Evolutionary conservation across 2,329 filamentous ascomycete species (phyloP).

Genomic region (Fusarium armeniacum): DNA sequence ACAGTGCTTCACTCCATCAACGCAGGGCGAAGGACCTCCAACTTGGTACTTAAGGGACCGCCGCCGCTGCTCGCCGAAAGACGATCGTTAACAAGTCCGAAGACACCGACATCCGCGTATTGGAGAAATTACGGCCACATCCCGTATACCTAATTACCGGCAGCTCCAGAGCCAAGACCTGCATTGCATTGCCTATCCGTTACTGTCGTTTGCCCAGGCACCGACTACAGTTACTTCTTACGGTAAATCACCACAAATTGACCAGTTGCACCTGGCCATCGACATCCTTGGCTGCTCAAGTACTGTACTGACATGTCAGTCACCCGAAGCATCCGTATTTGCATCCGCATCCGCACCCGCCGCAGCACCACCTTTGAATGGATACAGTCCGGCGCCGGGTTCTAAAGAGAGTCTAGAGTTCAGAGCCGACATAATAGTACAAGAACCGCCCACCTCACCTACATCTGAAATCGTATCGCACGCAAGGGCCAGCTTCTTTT

Average conservation of each 20-base stretch:
- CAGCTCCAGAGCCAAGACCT: conserved; percentile 40
- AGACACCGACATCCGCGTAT: conserved; percentile 39
- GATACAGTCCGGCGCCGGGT: conserved; percentile 45
- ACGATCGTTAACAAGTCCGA: conserved; percentile 33
- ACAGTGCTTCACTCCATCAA: conserved; percentile 10
- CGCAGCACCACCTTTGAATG: conserved; percentile 48
- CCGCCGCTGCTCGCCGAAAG: conserved; percentile 32
- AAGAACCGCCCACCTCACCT: conserved; percentile 42
- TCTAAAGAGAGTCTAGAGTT: conserved; percentile 49
- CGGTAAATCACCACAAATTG: conserved; percentile 32
- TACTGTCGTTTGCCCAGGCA: conserved; percentile 35
- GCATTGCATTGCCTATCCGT: conserved; percentile 23
- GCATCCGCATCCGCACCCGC: conserved; percentile 46
- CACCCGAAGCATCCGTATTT: conserved; percentile 49
- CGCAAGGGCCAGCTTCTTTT: conserved; percentile 34
- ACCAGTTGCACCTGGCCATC: conserved; percentile 35
- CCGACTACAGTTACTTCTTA: conserved; percentile 25
- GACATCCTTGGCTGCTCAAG: conserved; percentile 43
- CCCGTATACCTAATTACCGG: conserved; percentile 33
- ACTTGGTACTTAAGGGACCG: conserved; percentile 14
- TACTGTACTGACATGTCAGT: conserved; percentile 47
- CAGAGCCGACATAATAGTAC: conserved; percentile 40
- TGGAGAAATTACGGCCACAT: conserved; percentile 18
- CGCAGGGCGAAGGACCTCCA: conserved; percentile 13
- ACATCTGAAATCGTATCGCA: conserved; percentile 33